Base-by-base conservation (phyloP, 108 stramenopile species). In the Cylindrotheca closterium region DNA sequence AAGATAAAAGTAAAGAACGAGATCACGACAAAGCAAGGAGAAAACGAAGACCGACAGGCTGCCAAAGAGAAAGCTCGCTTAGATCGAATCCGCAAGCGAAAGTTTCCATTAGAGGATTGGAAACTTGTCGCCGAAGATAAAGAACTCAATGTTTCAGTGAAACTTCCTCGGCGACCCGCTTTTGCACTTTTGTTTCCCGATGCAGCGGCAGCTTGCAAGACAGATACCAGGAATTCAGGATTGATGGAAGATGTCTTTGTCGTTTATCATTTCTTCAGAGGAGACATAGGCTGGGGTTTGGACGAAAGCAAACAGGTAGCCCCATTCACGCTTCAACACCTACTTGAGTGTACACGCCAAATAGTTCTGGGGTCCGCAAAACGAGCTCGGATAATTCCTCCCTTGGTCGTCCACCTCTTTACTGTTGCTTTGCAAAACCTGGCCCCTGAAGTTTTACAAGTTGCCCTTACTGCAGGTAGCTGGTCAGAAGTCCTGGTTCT, bases 61-160 rank as follows among this genome's bases (percentile, higher is more conserved):
- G 67, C 61, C 17, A 79, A 75, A 51, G 71, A 67, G 51, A 78
- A 74, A 58, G 74, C 84, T 51, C 67, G 78, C 25, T 73, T 62
- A 12, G 88, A 90, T 24, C 70, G 72, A 27, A 60, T 93, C 26
- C 79, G 79, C 30, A 82, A 74, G 57, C 81, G 92, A 4, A 81
- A 82, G 47, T 90, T 81, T 60, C 92, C 92, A 24, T 90, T 93
- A 73, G 92, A 93, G 37, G 92, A 93, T 73, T 71, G 79, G 28
- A 62, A 75, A 26, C 63, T 93, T 30, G 83, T 86, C 59, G 68
- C 59, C 18, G 88, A 93, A 76, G 87, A 93, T 62, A 85, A 83
- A 65, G 92, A 93, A 63, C 74, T 84, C 49, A 71, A 74, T 46
- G 81, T 93, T 31, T 80, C 79, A 22, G 58, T 68, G 22, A 57